Base-by-base conservation (phyloP, 352 stramenopile genomes). In the Thalassiosira hispida region DNA sequence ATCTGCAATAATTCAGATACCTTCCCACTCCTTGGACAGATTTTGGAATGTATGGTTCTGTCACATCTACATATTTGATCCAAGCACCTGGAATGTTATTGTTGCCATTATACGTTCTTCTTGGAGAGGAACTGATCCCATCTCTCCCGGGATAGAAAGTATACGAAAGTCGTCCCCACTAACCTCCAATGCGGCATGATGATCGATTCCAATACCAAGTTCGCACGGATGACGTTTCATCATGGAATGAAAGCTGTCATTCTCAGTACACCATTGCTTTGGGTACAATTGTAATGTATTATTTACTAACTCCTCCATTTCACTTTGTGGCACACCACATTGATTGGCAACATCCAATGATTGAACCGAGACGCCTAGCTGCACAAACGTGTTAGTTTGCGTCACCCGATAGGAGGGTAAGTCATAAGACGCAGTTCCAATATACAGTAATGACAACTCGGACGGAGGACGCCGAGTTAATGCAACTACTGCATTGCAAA, bases 161-260 rank as follows among this genome's bases (percentile, higher is more conserved):
- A 87, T 62, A 25, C 66, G 38, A 46, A 83, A 86, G 12, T 67
- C 29, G 25, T 75, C 59, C 29, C 79, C 74, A 62, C 78, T 33
- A 5, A 86, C 59, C 38, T 77, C 69, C 49, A 86, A 71, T 23
- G 78, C 78, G 14, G 78, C 73, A 51, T 69, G 59, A 38, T 85
- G 69, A 60, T 87, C 78, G 29, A 85, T 86, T 7, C 74, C 71
- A 29, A 87, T 68, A 57, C 67, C 84, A 25, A 77, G 42, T 27
- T 84, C 82, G 49, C 60, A 66, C 7, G 57, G 55, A 60, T 84
- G 74, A 11, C 78, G 44, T 64, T 83, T 53, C 16, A 95, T 65
- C 85, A 95, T 93, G 16, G 60, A 25, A 68, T 92, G 82, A 65
- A 91, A 93, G 67, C 92, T 87, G 74, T 95, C 90, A 46, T 91